Conservation (phyloP, 1,284 basidiomycete genomes). For the Pterulicium gracile region DNA sequence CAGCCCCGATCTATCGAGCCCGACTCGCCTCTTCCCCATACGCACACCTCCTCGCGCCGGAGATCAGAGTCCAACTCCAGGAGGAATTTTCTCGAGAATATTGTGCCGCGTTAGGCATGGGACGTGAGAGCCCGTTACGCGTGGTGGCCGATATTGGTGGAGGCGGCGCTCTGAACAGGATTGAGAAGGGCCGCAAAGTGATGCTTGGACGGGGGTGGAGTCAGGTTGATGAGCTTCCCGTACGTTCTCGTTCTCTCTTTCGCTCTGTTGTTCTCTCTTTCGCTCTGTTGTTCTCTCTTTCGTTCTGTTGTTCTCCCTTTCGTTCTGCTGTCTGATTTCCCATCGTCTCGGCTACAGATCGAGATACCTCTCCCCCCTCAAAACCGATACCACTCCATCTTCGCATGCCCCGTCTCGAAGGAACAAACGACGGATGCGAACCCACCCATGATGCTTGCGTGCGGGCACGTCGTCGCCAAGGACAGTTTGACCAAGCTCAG, state of each 20-base stretch:
- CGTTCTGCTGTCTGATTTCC: background rate
- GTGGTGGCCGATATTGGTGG: conserved; percentile 88
- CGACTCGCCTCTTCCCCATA: conserved; percentile 65
- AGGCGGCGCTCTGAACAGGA: conserved; percentile 77
- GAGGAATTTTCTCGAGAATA: conserved; percentile 83
- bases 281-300: background rate
- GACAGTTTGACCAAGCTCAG: conserved; percentile 81
- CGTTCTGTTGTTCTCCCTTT: background rate
- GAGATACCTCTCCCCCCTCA: conserved; percentile 84
- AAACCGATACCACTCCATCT: conserved; percentile 92
- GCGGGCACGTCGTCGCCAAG: conserved; percentile 89
- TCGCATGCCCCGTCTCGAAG: conserved; percentile 96
- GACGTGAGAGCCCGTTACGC: conserved; percentile 76
- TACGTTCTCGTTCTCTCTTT: conserved; percentile 25
- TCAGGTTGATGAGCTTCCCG: conserved; percentile 83
- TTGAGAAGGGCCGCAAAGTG: conserved; percentile 87
- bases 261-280: background rate
- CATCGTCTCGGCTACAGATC: conserved; percentile 53
- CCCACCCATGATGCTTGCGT: conserved; percentile 95
- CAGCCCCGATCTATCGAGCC: conserved; percentile 59
- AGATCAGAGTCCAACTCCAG: conserved; percentile 66
- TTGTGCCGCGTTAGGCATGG: conserved; percentile 79
- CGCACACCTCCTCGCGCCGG: conserved; percentile 56
- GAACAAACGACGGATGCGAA: conserved; percentile 91
- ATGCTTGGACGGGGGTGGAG: conserved; percentile 92